Conservation (phyloP, 164 flowering plant genomes). For the Vitis vinifera region DNA sequence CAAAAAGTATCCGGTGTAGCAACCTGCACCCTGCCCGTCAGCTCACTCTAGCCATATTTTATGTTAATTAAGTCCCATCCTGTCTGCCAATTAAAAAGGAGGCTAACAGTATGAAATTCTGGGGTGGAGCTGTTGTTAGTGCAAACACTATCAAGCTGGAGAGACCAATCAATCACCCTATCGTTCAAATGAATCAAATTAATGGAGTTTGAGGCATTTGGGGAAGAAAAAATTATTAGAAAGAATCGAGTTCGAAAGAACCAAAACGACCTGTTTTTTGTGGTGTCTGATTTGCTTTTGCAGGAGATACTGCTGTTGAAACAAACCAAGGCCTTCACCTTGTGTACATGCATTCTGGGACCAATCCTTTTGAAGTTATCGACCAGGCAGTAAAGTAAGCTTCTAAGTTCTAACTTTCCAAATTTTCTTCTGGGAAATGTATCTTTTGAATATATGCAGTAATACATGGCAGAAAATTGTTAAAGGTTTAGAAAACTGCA, state of each 20-base stretch:
- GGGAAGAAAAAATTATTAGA: slow-evolving; percentile 11
- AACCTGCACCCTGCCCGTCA: neutral
- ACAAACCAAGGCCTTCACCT: slow-evolving; percentile 70
- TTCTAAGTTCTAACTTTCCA: too few species aligned
- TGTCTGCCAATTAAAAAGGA: slow-evolving; percentile 8
- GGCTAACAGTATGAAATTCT: slow-evolving; percentile 8
- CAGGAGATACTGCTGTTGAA: slow-evolving; percentile 78
- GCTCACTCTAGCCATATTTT: slow-evolving; percentile 6
- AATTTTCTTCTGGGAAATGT: neutral
- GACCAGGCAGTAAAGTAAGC: slow-evolving; percentile 85
- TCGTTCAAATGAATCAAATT: slow-evolving; percentile 21
- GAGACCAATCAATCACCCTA: slow-evolving; percentile 14
- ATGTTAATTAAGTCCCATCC: slow-evolving; percentile 13
- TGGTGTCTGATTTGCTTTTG: slow-evolving; percentile 40
- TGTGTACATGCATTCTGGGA: slow-evolving; percentile 90
- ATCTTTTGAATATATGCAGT: neutral
- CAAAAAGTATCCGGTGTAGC: slow-evolving; percentile 18
- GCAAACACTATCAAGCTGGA: slow-evolving; percentile 19
- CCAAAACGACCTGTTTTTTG: slow-evolving; percentile 31
- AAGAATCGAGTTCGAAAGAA: slow-evolving; percentile 26
- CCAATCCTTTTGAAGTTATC: slow-evolving; percentile 90
- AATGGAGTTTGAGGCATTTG: slow-evolving; percentile 25
- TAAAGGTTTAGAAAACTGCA: too few species aligned
- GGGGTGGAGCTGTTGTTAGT: slow-evolving; percentile 35
- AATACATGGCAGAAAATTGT: neutral